phyloP scores from a whole-genome alignment of 202 grass and related monocot species.

The Schoenoplectus triqueter region DNA sequence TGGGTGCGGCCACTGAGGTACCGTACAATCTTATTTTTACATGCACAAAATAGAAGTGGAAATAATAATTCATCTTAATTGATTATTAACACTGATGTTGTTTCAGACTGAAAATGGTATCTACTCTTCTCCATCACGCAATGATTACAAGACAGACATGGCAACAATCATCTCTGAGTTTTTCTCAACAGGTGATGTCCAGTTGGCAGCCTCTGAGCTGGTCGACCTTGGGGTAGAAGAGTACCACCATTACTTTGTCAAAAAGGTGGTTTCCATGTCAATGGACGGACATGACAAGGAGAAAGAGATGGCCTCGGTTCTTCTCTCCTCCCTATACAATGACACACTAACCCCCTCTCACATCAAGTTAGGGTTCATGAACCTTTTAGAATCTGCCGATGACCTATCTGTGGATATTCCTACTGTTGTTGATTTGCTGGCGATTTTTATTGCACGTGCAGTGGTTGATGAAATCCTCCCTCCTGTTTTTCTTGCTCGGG shows the following conservation, averaged over 20 bases:
- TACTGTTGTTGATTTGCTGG: constrained; percentile 72
- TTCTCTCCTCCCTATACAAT: constrained; percentile 83
- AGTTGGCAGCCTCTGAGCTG: constrained; percentile 72
- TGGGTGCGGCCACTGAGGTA: constrained; percentile 11
- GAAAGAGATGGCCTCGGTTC: constrained; percentile 97
- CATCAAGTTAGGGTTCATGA: constrained; percentile 82
- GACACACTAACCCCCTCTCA: constrained; percentile 65
- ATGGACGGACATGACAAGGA: constrained; percentile 98
- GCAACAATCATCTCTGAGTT: constrained; percentile 81
- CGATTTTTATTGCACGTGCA: constrained; percentile 85
- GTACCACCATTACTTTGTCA: constrained; percentile 79
- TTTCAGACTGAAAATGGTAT: constrained; percentile 46
- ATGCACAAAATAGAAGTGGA: constrained; percentile 12
- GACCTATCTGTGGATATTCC: constrained; percentile 90
- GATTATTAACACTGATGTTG: constrained; percentile 5
- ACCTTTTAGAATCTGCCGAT: constrained; percentile 80
- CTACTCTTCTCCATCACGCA: constrained; percentile 58
- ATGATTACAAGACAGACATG: constrained; percentile 76
- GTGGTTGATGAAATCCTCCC: constrained; percentile 90
- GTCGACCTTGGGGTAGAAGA: constrained; percentile 67
- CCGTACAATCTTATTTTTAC: background rate
- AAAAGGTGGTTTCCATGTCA: constrained; percentile 95
- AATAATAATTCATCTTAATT: constrained; percentile 12
- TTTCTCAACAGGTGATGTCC: constrained; percentile 83
- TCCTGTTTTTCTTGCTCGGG: constrained; percentile 74